These are phyloP conservation scores for Dendryphion nanum DNA, from an alignment of 2,329 filamentous ascomycete genomes.

Conservation along the genomic window DNA sequence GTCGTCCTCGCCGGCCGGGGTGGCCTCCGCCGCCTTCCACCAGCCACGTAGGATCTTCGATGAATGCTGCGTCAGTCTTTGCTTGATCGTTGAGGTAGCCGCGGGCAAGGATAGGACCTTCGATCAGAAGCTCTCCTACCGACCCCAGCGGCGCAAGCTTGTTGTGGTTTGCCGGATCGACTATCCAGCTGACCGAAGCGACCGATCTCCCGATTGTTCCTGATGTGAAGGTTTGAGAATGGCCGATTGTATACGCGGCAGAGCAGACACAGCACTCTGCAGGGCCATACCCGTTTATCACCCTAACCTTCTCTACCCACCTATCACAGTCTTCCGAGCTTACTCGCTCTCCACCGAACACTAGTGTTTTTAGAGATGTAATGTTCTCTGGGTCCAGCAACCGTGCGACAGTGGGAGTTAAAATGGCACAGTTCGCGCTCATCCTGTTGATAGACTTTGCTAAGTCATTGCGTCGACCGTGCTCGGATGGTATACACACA, in stretches of 20 bases:
- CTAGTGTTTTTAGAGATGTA: not conserved
- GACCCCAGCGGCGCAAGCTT: conserved; percentile 12
- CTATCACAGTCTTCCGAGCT: no score
- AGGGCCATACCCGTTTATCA: conserved; percentile 4
- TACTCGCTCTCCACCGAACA: not conserved
- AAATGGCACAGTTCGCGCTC: not conserved
- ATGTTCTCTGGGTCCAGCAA: not conserved
- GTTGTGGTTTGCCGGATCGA: conserved; percentile 28
- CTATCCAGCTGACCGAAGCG: no score
- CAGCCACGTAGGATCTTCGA: conserved; percentile 21
- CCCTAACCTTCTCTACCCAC: not conserved
- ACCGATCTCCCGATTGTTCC: no score
- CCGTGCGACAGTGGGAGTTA: not conserved
- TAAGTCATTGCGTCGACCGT: conserved; percentile 47
- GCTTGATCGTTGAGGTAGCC: conserved; percentile 11
- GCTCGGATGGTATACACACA: conserved; percentile 52
- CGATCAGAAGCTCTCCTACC: conserved; percentile 52
- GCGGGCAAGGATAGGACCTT: conserved; percentile 46
- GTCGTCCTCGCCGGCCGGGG: no score
- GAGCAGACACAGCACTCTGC: conserved; percentile 2
- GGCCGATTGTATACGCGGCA: no score
- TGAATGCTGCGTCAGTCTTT: conserved; percentile 44
- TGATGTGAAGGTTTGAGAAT: no score
- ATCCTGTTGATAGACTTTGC: not conserved
- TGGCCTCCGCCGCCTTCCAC: no score